Conservation (phyloP, 169 alveolate genomes). For the Eimeria praecox region DNA sequence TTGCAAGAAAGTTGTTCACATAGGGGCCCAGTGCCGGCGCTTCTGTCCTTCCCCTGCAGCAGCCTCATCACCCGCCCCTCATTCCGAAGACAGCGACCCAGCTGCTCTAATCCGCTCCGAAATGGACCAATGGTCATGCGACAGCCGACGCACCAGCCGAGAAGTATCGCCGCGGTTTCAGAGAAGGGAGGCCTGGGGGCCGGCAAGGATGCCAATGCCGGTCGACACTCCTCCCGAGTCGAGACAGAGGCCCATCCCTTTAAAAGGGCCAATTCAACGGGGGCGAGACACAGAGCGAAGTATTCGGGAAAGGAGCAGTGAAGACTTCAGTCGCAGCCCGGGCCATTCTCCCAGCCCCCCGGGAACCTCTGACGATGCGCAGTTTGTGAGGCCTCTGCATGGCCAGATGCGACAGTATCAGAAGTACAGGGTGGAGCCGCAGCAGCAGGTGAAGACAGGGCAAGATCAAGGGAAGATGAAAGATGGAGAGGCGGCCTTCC, state of each 20-base stretch:
- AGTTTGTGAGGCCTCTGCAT: background rate
- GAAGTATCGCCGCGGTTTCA: constrained; percentile 12
- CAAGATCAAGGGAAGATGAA: background rate
- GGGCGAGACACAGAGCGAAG: background rate
- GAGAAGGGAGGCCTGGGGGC: constrained; percentile 40
- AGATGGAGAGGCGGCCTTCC: background rate
- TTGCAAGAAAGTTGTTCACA: constrained; percentile 62
- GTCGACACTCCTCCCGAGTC: background rate
- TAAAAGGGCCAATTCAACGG: background rate
- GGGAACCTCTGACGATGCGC: background rate
- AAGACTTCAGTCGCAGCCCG: background rate
- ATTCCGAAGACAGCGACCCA: constrained; percentile 40
- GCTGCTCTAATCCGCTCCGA: constrained; percentile 45
- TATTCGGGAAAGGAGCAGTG: background rate
- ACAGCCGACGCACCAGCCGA: constrained; percentile 34
- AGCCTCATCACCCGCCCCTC: constrained; percentile 18
- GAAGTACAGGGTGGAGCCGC: background rate
- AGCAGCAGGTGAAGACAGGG: background rate
- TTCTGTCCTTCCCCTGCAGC: constrained; percentile 12
- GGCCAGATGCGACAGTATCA: constrained; percentile 4
- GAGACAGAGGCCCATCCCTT: background rate
- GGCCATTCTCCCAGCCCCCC: constrained; percentile 7
- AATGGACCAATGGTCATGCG: constrained; percentile 38
- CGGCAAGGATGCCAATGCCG: background rate
- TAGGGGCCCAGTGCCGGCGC: constrained; percentile 66